Percentiles rank a stretch among this genome's conserved stretches.
These are phyloP conservation scores for Mycena haematopus DNA, from an alignment of 768 basidiomycete species.

Conservation along the genomic window DNA sequence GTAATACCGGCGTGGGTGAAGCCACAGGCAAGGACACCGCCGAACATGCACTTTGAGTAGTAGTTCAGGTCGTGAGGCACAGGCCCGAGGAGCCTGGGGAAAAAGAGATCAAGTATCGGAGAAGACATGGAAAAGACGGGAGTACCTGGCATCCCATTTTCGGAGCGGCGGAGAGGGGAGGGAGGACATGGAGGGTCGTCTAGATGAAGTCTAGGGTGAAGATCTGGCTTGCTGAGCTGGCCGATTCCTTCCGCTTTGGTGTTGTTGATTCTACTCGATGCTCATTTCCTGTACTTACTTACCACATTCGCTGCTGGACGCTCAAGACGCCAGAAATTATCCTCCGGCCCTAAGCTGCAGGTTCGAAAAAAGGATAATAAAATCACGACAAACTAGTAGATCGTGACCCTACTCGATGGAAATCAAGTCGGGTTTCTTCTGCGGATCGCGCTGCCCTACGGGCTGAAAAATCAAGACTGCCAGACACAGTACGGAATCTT, in stretches of 20 bases:
- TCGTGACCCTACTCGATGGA: too few species aligned
- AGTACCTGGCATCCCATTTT: constrained; percentile 81
- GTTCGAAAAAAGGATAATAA: too few species aligned
- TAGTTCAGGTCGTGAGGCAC: constrained; percentile 77
- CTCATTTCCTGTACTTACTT: too few species aligned
- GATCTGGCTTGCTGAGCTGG: constrained; percentile 16
- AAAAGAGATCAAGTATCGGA: constrained; percentile 9
- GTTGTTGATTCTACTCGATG: background rate
- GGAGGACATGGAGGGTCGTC: constrained; percentile 56
- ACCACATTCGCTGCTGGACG: too few species aligned
- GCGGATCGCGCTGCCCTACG: too few species aligned
- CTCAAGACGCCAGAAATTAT: too few species aligned
- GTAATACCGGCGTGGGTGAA: constrained; percentile 88
- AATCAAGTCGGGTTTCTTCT: too few species aligned
- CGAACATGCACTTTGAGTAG: constrained; percentile 88
- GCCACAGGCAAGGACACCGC: constrained; percentile 88
- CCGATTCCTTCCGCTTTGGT: constrained; percentile 15
- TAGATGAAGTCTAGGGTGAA: constrained; percentile 30
- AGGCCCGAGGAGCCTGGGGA: constrained; percentile 65
- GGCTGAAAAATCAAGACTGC: too few species aligned
- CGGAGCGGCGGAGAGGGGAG: constrained; percentile 41
- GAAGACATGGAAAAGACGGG: background rate
- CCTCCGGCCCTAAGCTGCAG: too few species aligned
- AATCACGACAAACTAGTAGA: too few species aligned
- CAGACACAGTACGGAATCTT: too few species aligned